phyloP scores from a whole-genome alignment of 495 filamentous ascomycete genomes.

The Hypoxylon subgilvum region DNA sequence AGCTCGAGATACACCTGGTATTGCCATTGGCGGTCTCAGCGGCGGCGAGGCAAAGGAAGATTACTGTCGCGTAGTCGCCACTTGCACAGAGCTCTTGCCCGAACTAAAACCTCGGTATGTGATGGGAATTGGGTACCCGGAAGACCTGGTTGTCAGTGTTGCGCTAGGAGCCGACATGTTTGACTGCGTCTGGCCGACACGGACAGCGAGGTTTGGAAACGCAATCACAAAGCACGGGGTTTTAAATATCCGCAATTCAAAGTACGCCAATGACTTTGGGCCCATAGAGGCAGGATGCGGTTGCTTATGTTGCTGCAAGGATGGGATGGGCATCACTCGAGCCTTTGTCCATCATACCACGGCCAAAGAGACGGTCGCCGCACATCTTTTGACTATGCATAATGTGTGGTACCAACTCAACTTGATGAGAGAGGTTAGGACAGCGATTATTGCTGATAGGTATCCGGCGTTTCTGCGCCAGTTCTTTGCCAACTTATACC shows the following conservation, averaged over 20 bases:
- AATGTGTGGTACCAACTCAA: constrained; percentile 90
- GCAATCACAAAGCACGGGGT: constrained; percentile 82
- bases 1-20: constrained; percentile 86
- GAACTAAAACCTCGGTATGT: constrained; percentile 94
- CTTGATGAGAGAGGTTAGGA: constrained; percentile 75
- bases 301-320: constrained; percentile 77
- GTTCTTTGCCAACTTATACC: constrained; percentile 77
- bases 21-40: constrained; percentile 92
- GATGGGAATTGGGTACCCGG: constrained; percentile 97
- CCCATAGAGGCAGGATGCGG: constrained; percentile 82
- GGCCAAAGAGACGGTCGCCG: constrained; percentile 92
- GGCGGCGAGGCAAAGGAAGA: constrained; percentile 74
- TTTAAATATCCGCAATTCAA: constrained; percentile 80
- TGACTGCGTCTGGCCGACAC: constrained; percentile 98
- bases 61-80: constrained; percentile 71
- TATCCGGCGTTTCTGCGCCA: constrained; percentile 79
- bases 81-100: constrained; percentile 83
- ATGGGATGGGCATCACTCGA: constrained; percentile 80
- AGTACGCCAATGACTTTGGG: constrained; percentile 76
- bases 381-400: constrained; percentile 92
- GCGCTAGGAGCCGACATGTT: constrained; percentile 99
- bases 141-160: constrained; percentile 89
- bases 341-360: constrained; percentile 91
- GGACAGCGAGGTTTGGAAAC: constrained; percentile 94
- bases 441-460: constrained; percentile 80